Base-by-base conservation (phyloP, 257 asterid genomes). In the Rhazya stricta region DNA sequence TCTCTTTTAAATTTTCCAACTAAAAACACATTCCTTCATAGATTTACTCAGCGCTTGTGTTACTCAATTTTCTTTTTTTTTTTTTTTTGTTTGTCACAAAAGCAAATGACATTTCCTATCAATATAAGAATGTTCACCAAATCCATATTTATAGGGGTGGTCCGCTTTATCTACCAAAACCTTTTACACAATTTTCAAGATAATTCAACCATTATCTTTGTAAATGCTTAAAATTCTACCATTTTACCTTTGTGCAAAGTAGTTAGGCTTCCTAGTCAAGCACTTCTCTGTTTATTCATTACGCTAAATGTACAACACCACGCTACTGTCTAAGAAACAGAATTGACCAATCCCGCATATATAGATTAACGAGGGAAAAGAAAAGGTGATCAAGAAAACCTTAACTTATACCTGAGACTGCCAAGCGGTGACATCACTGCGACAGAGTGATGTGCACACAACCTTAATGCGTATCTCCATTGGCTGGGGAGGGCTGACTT, bases 361-460 rank as follows among this genome's bases (percentile, higher is more conserved):
- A 74, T 34, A 16, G 10, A 41, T 30, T 69, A 6, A 30, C 12
- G 8, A 19, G 57, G 53, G 30, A 27, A 69, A 46, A 32, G 13
- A 50, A 51, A 32, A 53, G 71, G 46, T 9, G 45, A 71, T 5
- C 37, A 27, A 48, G 34, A 62, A 34, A 62, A 34, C 25, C 21
- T 62, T 34, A 30, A 5, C 18, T 27, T 45, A 56, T 43, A 90
- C 96, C 95, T 87, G 87, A 58, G 96, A 87, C 75, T 86, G 91
- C 97, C 97, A 93, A 74, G 97, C 96, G 62, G 86, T 83, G 79
- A 93, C 62, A 74, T 93, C 98, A 50, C 98, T 93, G 75, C 98
- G 96, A 82, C 96, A 93, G 69, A 93, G 93, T 41, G 97, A 90
- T 57, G 98, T 87, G 82, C 81, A 88, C 30, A 90, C 91, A 56